Conservation (phyloP, 495 filamentous ascomycete species). For the Talaromyces stipitatus region DNA sequence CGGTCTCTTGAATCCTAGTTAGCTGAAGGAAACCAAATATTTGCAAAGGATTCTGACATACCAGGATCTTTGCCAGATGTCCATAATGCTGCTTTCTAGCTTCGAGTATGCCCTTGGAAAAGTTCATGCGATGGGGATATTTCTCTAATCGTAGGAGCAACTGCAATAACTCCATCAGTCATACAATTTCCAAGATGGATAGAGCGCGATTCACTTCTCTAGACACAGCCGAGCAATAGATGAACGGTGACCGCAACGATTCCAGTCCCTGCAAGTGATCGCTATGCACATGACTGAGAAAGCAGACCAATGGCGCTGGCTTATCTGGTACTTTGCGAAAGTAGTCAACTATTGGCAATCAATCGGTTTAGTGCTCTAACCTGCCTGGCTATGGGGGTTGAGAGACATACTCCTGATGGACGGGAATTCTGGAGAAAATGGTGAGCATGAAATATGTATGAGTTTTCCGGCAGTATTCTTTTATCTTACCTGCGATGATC, state of each 20-base stretch:
- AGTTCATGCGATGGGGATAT: constrained; percentile 72
- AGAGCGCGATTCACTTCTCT: constrained; percentile 50
- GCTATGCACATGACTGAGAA: constrained; percentile 89
- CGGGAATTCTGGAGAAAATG: constrained; percentile 51
- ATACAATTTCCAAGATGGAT: background rate
- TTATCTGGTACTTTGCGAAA: constrained; percentile 55
- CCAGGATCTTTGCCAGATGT: constrained; percentile 64
- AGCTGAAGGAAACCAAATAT: background rate
- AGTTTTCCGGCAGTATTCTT: background rate
- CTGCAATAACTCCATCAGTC: constrained; percentile 19
- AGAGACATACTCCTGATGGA: constrained; percentile 49
- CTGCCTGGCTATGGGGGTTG: background rate
- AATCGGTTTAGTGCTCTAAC: background rate
- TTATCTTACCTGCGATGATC: constrained; percentile 45
- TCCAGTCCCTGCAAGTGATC: constrained; percentile 86
- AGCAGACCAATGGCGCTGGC: constrained; percentile 69
- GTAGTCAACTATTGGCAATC: constrained; percentile 60
- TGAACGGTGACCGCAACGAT: constrained; percentile 63
- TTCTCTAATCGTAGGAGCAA: constrained; percentile 66
- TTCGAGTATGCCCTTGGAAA: constrained; percentile 69
- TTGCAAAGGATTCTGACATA: constrained; percentile 15
- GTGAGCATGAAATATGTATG: background rate
- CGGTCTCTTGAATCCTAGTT: constrained; percentile 49
- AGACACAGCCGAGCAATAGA: constrained; percentile 86
- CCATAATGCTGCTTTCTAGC: constrained; percentile 59